Evolutionary conservation across 805 yeast species (phyloP).

Genomic region (Suhomyces emberorum): DNA sequence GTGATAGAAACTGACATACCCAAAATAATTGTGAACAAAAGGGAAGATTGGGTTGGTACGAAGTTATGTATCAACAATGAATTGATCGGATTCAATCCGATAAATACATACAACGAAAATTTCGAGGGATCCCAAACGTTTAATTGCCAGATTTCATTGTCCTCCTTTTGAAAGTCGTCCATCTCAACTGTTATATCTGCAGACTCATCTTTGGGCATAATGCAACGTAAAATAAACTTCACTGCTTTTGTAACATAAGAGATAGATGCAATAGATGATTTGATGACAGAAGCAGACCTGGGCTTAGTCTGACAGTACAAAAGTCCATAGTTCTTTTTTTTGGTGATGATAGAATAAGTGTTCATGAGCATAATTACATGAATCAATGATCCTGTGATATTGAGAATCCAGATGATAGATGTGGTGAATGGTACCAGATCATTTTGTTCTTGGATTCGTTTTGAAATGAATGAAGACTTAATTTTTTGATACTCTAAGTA

Average conservation of each 20-base stretch:
- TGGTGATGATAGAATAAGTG: constrained; percentile 12
- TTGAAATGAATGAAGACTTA: constrained; percentile 10
- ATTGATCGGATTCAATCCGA: constrained; percentile 59
- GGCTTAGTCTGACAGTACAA: constrained; percentile 27
- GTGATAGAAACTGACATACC: constrained; percentile 5
- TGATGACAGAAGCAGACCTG: constrained; percentile 21
- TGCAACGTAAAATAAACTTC: constrained; percentile 3
- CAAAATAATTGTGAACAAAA: constrained; percentile 18
- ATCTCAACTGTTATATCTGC: constrained; percentile 2
- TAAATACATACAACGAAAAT: constrained; percentile 49
- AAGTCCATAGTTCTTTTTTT: constrained; percentile 29
- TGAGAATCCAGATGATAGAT: constrained; percentile 17
- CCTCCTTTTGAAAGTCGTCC: constrained; percentile 16
- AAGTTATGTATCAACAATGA: constrained; percentile 38
- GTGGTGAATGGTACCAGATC: constrained; percentile 8
- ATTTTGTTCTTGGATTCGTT: constrained; percentile 3
- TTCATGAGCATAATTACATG: constrained; percentile 7
- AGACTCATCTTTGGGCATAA: constrained; percentile 10
- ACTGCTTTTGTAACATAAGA: constrained; percentile 4
- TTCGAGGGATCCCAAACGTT: constrained; percentile 66
- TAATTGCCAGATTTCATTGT: constrained; percentile 48
- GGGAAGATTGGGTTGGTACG: constrained; percentile 4
- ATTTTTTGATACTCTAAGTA: constrained; percentile 32
- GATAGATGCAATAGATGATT: constrained; percentile 8
- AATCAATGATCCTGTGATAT: constrained; percentile 8